Evolutionary conservation across 495 filamentous ascomycete species (phyloP), one percentile per base, ranked within the genome.

Genomic region (Aspergillus cavernicola): DNA sequence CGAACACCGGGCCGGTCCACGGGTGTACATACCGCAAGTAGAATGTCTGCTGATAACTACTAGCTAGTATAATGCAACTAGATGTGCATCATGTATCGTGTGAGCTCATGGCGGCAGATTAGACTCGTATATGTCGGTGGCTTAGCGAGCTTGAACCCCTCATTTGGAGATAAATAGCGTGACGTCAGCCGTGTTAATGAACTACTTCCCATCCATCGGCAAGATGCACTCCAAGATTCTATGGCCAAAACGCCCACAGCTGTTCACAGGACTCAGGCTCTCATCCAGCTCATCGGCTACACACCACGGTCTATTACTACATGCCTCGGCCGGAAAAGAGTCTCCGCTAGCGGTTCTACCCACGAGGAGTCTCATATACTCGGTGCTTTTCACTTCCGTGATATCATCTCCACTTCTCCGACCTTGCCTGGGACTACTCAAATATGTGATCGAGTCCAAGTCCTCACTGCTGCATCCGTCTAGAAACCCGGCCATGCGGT

Each of bases 331-430:
- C 1, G 29, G 9, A 6, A 52, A 50, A 35, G 32, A 50, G 16
- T 51, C 81, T 1, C 78, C 86, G 3, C 69, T 93, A 23, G 80
- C 85, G 1, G 71, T 84, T 37, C 75, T 96, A 40, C 87, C 90
- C 6, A 71, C 86, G 1, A 77, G 73, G 19, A 81, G 74, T 32
- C 72, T 96, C 23, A 68, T 95, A 26, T 84, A 90, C 19, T 88
- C 88, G 5, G 76, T 90, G 47, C 73, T 85, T 40, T 85, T 89
- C 33, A 89, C 85, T 9, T 79, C 80, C 12, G 74, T 93, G 42
- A 92, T 90, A 12, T 86, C 86, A 2, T 90, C 86, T 2, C 86
- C 84, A 0, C 75, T 93, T 10, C 77, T 95, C 11, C 66, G 68
- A 6, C 81, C 84, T 2, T 87, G 80, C 5, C 72, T 90, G 3